These are phyloP conservation scores for Berkeleyomyces basicola DNA, from an alignment of 2,329 filamentous ascomycete genomes.

Conservation along the genomic window DNA sequence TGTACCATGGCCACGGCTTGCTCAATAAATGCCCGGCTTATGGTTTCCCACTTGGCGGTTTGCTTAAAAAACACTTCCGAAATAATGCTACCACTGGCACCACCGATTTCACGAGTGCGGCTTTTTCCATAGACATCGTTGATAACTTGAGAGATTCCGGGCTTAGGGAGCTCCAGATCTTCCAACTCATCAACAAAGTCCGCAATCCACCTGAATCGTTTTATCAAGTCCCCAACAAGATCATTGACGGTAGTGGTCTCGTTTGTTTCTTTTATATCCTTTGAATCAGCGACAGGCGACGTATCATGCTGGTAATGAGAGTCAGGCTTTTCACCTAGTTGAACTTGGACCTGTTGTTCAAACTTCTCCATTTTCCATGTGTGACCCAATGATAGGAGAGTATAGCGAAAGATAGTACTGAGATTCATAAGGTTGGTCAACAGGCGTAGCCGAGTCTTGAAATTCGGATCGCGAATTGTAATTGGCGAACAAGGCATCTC, in stretches of 20 bases:
- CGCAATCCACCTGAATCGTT: background rate
- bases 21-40: slow-evolving; percentile 19
- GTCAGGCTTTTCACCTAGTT: no score
- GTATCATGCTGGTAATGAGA: no score
- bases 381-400: slow-evolving; percentile 13
- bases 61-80: slow-evolving; percentile 19
- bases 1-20: slow-evolving; percentile 19
- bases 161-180: background rate
- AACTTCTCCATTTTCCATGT: background rate
- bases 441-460: slow-evolving; percentile 14
- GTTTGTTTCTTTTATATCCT: background rate
- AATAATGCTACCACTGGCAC: slow-evolving; percentile 16
- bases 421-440: slow-evolving; percentile 16
- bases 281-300: no score
- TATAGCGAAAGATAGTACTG: slow-evolving; percentile 12
- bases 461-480: slow-evolving; percentile 14
- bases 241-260: background rate
- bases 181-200: slow-evolving; percentile 12
- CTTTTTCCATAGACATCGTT: slow-evolving; percentile 15
- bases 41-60: slow-evolving; percentile 19
- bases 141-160: slow-evolving; percentile 18
- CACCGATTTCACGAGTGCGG: slow-evolving; percentile 17
- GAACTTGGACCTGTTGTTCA: background rate
- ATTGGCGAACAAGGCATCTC: slow-evolving; percentile 11
- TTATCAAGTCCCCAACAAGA: background rate